Base-by-base conservation (phyloP, 148 eudicot species). In the Rheum nobile region DNA sequence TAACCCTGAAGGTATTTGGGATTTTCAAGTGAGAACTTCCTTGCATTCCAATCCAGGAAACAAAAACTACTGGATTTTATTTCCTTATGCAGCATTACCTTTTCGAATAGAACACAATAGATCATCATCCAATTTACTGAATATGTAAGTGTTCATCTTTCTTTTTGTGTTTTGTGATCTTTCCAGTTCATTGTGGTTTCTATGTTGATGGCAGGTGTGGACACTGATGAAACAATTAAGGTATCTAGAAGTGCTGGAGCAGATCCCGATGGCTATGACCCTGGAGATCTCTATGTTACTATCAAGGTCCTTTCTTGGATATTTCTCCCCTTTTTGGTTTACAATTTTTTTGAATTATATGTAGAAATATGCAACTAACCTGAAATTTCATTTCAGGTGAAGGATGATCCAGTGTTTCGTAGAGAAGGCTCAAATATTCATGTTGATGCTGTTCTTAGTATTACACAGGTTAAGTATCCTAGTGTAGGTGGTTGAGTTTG, bases 341-440 rank as follows among this genome's bases (percentile, higher is more conserved):
- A 57, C 71, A 68, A n/a, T 12, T 8, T 2, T 13, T 24, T n/a
- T 71, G 29, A 41, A 21, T 71, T 24, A 39, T 39, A 70, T 71
- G 73, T 71, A 42, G 21, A 17, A 22, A 21, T 41, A 71, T 71
- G 29, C 14, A 71, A 71, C 19, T 71, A 22, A 71, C 14, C 1
- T 22, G 16, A 75, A 71, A 68, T 71, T 77, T 39, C 42, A 48
- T 76, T 76, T 8, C 80, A 92, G 97, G 93, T 94, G 46, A 86
- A 89, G 67, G 97, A 94, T 81, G 98, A 94, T 76, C 98, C 98
- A 71, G 89, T 91, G 69, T 94, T 94, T 75, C 85, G 97, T 55
- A 84, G 98, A 79, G 97, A 94, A 82, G 96, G 97, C 69, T 76
- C 93, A 31, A 91, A 94, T 72, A 88, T 94, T 57, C 98, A 94